Conservation (phyloP, 495 filamentous ascomycete genomes). For the Rusavskia elegans region DNA sequence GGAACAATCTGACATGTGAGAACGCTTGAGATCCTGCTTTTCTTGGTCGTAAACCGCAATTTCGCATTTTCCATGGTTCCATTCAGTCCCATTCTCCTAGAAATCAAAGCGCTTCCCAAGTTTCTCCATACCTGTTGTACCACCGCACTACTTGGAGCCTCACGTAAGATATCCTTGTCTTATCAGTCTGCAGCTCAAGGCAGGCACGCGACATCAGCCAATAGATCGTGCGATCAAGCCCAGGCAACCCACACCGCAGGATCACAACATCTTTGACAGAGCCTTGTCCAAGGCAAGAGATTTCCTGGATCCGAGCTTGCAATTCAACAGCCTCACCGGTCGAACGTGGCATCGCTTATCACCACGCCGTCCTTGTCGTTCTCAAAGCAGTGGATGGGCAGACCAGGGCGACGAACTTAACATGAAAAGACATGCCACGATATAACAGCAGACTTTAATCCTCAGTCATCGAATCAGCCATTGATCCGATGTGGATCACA, state of each 20-base stretch:
- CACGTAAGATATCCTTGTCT: not conserved
- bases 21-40: not conserved
- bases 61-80: not conserved
- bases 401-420: not conserved
- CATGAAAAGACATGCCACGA: not conserved
- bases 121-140: too few relatives aligned
- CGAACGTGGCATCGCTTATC: not conserved
- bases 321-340: not conserved
- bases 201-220: not conserved
- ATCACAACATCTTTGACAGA: not conserved
- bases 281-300: too few relatives aligned
- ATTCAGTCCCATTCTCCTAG: not conserved
- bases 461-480: not conserved
- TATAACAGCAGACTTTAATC: not conserved
- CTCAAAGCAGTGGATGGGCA: too few relatives aligned
- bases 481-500: slow-evolving; percentile 48
- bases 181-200: not conserved
- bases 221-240: not conserved
- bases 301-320: not conserved
- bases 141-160: not conserved
- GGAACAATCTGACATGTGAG: not conserved
- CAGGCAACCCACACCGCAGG: not conserved
- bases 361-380: too few relatives aligned
- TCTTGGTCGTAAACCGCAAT: not conserved
- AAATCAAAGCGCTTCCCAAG: not conserved